Evolutionary conservation across 371 early-diverging fungal genomes (phyloP).

Genomic region (Mucor plumbeus): DNA sequence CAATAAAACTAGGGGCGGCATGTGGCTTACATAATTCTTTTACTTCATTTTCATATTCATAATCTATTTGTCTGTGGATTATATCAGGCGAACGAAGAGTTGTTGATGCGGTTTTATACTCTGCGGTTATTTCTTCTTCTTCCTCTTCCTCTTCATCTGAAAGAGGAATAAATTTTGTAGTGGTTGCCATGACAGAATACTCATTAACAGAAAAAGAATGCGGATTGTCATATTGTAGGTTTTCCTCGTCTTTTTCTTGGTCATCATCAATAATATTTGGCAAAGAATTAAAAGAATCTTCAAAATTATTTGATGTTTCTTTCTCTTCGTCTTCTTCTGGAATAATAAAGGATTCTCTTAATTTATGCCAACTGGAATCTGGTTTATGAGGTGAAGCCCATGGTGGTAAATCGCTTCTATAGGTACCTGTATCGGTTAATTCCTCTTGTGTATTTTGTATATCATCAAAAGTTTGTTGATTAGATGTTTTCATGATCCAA

Average conservation of each 20-base stretch:
- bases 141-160: not conserved
- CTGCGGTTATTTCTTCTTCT: not conserved
- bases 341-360: not conserved
- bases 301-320: not conserved
- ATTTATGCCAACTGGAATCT: not conserved
- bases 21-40: not conserved
- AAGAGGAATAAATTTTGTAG: not conserved
- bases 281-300: no score
- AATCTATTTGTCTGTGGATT: no score
- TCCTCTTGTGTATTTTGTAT: not conserved
- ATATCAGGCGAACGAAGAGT: no score
- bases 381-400: not conserved
- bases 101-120: constrained; percentile 4
- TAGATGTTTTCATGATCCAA: not conserved
- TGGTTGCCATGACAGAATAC: not conserved
- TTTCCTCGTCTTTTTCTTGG: no score
- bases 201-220: not conserved
- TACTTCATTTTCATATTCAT: not conserved
- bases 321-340: not conserved
- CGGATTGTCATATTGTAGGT: no score
- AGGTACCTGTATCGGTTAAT: not conserved
- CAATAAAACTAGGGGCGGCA: not conserved
- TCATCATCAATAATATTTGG: no score
- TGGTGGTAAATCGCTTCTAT: not conserved
- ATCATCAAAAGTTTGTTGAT: not conserved